Conservation (phyloP, 2,329 filamentous ascomycete species). For the Lasiodiplodia hormozganensis region DNA sequence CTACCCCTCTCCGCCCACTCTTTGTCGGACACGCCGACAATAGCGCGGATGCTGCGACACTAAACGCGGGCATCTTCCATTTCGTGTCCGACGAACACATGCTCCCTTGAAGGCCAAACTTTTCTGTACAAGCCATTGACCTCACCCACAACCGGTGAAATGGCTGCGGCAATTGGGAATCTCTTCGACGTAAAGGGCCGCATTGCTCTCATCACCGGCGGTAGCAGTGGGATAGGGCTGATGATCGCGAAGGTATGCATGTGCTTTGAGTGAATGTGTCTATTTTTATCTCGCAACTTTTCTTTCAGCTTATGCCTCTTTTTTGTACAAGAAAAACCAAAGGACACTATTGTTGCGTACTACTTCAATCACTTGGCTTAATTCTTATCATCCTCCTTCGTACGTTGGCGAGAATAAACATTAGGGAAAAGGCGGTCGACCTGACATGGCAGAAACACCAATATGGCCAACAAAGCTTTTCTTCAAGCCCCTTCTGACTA, state of each 20-base stretch:
- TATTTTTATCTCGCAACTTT: background rate
- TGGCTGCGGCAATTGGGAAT: slow-evolving; percentile 14
- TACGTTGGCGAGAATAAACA: no score
- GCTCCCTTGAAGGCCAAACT: background rate
- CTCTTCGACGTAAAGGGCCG: slow-evolving; percentile 30
- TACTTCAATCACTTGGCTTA: no score
- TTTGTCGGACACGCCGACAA: slow-evolving; percentile 20
- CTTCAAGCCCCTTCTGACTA: background rate
- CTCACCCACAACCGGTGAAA: background rate
- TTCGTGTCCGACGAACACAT: background rate
- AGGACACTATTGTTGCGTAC: no score
- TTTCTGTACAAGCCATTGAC: background rate
- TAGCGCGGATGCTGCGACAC: background rate
- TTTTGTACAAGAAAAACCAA: no score
- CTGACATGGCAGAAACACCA: no score
- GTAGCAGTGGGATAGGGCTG: slow-evolving; percentile 29
- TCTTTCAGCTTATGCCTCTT: background rate
- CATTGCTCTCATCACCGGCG: slow-evolving; percentile 29
- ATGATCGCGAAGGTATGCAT: slow-evolving; percentile 30
- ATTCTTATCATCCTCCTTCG: no score
- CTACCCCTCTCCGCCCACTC: slow-evolving; percentile 10
- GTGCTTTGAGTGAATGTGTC: background rate
- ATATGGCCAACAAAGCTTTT: background rate
- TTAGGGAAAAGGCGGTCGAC: no score
- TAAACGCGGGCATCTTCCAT: background rate